These are phyloP conservation scores for Naganishia randhawae DNA, from an alignment of 768 basidiomycete species.

Conservation along the genomic window DNA sequence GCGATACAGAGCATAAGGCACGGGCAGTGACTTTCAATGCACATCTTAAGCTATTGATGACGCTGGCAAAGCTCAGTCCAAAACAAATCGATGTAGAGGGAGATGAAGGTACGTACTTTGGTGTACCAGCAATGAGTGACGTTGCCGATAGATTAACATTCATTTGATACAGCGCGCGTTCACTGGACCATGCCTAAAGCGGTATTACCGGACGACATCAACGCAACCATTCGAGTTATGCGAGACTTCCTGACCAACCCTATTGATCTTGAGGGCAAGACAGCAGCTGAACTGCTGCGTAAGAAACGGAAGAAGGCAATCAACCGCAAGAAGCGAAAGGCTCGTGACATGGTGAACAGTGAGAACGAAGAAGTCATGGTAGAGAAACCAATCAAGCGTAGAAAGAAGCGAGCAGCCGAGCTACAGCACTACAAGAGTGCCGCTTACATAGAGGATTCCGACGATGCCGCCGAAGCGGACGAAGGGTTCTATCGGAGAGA, in stretches of 20 bases:
- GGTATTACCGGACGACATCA: constrained; percentile 65
- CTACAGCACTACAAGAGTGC: constrained; percentile 77
- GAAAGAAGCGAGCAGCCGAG: constrained; percentile 59
- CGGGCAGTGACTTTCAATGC: constrained; percentile 72
- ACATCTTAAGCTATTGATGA: constrained; percentile 77
- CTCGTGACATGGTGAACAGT: constrained; percentile 49
- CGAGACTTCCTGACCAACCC: constrained; percentile 77
- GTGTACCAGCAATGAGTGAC: neutral
- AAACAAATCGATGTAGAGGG: constrained; percentile 15
- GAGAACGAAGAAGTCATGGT: constrained; percentile 46
- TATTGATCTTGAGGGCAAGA: constrained; percentile 71
- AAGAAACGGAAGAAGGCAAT: constrained; percentile 63
- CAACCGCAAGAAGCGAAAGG: constrained; percentile 53
- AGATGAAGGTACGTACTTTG: neutral
- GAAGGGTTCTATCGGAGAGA: constrained; percentile 69
- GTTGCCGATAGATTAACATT: neutral
- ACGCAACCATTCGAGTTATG: constrained; percentile 69
- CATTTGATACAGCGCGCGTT: neutral
- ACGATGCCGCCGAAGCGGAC: constrained; percentile 64
- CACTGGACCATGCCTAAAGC: constrained; percentile 73
- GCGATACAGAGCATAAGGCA: constrained; percentile 68
- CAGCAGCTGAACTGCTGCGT: constrained; percentile 62
- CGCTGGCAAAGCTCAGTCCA: constrained; percentile 66
- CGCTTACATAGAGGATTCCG: constrained; percentile 87
- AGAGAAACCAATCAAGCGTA: constrained; percentile 18